Evolutionary conservation across 192 early-diverging fungal species (phyloP), one percentile per base, ranked within the genome.

Genomic region (Lobosporangium transversale): DNA sequence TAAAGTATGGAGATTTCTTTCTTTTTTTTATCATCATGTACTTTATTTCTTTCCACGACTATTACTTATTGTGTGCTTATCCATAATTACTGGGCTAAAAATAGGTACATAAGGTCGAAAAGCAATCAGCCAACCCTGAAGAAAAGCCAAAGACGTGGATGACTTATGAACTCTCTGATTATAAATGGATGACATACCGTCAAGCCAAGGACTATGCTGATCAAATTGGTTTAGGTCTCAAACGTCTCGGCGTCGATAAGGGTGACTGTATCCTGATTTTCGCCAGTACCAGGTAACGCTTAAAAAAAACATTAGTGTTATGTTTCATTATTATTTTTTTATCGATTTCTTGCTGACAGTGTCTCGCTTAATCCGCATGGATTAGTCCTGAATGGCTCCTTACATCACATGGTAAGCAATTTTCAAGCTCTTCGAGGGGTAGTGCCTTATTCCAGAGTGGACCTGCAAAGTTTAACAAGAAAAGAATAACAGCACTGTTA

Each of bases 131-230:
- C 24, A 69, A 58, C 51, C 52, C 50, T 20, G 66, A 53, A 27
- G 69, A 64, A 29, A 69, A 86, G 63, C 82, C 73, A 33, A 94
- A 94, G 63, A 88, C 78, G 43, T 94, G 90, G 91, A 87, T 83
- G 52, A 88, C 80, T 29, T 91, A 87, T 64, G 90, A 92, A 58
- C 80, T 93, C 49, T 67, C 83, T n/a, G 78, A 73, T 23, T 94
- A 87, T 82, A 62, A 81, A 37, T 95, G 92, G 92, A 81, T 92
- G 52, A 84, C 85, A 7, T 94, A 88, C 42, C 71, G 70, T 3
- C 86, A 91, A 48, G 87, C 81, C 44, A 75, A 70, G 54, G 69
- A 69, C 35, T 53, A 57, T 50, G 61, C 80, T 8, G 59, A 69
- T 61, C 55, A 79, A 31, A 64, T 89, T 57, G 86, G 87, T 44